phyloP scores from a whole-genome alignment of 352 stramenopile species.

The Globisporangium irregulare region DNA sequence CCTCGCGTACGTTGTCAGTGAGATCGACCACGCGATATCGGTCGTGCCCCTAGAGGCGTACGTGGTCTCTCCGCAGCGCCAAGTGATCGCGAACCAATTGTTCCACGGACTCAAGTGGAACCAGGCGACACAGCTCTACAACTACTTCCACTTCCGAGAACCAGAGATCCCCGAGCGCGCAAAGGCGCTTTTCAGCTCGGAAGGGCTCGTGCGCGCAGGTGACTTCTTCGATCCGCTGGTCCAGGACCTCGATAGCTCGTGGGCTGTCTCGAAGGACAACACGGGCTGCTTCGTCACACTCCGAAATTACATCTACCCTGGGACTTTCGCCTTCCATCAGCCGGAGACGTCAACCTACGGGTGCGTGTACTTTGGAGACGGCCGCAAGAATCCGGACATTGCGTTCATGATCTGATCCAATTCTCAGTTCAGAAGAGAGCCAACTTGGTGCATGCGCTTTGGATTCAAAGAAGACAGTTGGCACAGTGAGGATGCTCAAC shows the following conservation, averaged over 20 bases:
- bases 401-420: constrained; percentile 66
- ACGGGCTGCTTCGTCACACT: constrained; percentile 54
- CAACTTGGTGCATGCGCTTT: not conserved
- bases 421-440: not conserved
- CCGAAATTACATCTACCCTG: constrained; percentile 63
- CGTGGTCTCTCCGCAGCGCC: constrained; percentile 66
- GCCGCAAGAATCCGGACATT: constrained; percentile 68
- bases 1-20: constrained; percentile 61
- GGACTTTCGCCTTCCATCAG: constrained; percentile 63
- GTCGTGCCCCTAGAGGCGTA: constrained; percentile 64
- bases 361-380: constrained; percentile 77
- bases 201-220: constrained; percentile 58
- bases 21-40: constrained; percentile 59
- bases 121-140: constrained; percentile 56
- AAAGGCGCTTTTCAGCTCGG: constrained; percentile 46
- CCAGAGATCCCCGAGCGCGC: constrained; percentile 58
- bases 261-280: constrained; percentile 65
- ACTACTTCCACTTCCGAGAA: constrained; percentile 76
- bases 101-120: constrained; percentile 73
- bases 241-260: constrained; percentile 63
- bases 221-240: constrained; percentile 73
- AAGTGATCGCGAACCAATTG: constrained; percentile 60
- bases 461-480: not conserved
- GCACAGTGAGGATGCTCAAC: not conserved
- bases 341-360: constrained; percentile 50